Base-by-base conservation (phyloP, 331 rosid genomes). In the Malus hybrid region DNA sequence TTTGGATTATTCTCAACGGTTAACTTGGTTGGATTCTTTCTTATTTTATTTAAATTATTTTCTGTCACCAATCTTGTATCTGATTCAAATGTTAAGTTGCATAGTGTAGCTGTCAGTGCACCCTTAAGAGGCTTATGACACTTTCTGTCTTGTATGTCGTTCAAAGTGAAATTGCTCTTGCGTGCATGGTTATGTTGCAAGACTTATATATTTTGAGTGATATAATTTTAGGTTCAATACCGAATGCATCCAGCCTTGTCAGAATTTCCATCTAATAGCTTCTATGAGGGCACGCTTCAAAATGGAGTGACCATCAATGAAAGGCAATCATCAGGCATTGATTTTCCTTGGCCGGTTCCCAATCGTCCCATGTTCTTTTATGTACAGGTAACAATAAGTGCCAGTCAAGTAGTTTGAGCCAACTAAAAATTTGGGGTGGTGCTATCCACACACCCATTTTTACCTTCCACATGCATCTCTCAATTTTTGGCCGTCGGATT, bases 271-370 rank as follows among this genome's bases (percentile, higher is more conserved):
- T 95, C 99, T 1, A 95, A 95, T 80, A 95, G 97, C 90, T 95
- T 95, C 75, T 95, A 95, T 58, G 99, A 95, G 88, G 99, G 99
- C 68, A 95, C 99, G 14, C 86, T 95, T 36, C 98, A 95, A 88
- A 95, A 95, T 84, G 99, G 98, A 68, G 99, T 95, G 30, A 95
- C 97, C 78, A 89, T 95, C 75, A 95, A 92, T 67, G 99, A 95
- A 73, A 89, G 99, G 87, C 98, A 92, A 72, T 91, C 91, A 46
- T 58, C 98, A 5, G 98, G 99, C 87, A 92, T 95, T 39, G 99
- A 95, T 84, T 95, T 95, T 79, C 99, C 99, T 39, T 95, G 99
- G 99, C 99, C 99, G 60, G 98, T 95, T 63, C 98, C 99, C 46
- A 92, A 90, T 84, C 98, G 97, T 76, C 99, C 99, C 71, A 95